These are phyloP conservation scores for Dothideomycetes sp. DNA, from an alignment of 2,329 filamentous ascomycete species.

Conservation along the genomic window DNA sequence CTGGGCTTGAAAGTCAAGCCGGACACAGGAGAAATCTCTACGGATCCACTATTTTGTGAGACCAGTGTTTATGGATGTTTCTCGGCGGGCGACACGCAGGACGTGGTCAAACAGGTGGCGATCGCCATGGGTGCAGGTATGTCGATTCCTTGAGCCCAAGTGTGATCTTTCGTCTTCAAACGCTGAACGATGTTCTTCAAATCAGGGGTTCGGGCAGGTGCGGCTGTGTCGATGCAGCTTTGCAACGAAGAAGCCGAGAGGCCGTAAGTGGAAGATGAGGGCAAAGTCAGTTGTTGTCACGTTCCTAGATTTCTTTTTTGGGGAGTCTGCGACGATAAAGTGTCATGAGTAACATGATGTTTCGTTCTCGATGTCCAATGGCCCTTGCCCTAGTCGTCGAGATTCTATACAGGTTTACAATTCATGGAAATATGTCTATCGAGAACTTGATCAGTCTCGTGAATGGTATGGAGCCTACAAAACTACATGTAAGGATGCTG, in stretches of 20 bases:
- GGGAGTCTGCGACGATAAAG: too few species aligned
- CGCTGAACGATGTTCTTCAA: background rate
- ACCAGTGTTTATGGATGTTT: background rate
- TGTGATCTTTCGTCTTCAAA: background rate
- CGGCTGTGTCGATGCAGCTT: background rate
- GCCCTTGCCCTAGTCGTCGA: too few species aligned
- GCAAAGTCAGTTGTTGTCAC: too few species aligned
- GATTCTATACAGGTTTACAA: too few species aligned
- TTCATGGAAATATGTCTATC: too few species aligned
- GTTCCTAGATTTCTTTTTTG: too few species aligned
- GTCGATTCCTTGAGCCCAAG: background rate
- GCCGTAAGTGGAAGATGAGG: too few species aligned
- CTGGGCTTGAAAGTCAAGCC: background rate
- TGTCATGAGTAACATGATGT: too few species aligned
- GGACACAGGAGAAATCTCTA: background rate
- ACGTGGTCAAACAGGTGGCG: background rate
- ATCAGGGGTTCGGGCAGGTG: background rate
- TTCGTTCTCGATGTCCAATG: too few species aligned
- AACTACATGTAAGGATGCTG: too few species aligned
- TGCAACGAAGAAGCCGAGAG: background rate
- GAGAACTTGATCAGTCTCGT: too few species aligned
- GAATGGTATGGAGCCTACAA: too few species aligned
- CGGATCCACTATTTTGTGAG: background rate
- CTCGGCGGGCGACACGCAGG: background rate
- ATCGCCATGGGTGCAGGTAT: background rate